Evolutionary conservation across 2,329 filamentous ascomycete species (phyloP).

Genomic region (Curvularia spicifera): DNA sequence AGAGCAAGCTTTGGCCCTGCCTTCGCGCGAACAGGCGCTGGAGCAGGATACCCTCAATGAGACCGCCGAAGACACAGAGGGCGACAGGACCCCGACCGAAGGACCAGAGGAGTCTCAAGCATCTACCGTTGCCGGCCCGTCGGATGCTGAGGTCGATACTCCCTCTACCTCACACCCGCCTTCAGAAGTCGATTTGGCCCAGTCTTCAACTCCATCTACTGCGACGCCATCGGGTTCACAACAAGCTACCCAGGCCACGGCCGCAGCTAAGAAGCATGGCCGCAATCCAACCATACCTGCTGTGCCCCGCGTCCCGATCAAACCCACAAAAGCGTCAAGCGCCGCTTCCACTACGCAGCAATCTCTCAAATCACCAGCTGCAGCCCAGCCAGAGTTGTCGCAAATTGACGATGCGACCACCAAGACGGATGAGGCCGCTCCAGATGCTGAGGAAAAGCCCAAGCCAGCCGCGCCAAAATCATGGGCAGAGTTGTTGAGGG

Average conservation of each 20-base stretch:
- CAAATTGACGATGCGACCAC: constrained; percentile 18
- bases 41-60: constrained; percentile 21
- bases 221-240: constrained; percentile 57
- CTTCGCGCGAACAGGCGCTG: constrained; percentile 52
- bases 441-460: constrained; percentile 42
- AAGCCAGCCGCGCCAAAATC: constrained; percentile 62
- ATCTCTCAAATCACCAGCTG: constrained; percentile 38
- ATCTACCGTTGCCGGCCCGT: constrained; percentile 54
- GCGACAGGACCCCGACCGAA: constrained; percentile 51
- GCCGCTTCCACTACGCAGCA: constrained; percentile 47
- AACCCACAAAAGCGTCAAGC: constrained; percentile 50
- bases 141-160: constrained; percentile 60
- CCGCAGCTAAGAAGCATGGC: constrained; percentile 44
- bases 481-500: constrained; percentile 72
- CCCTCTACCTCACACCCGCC: constrained; percentile 65
- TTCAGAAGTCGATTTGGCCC: constrained; percentile 62
- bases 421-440: constrained; percentile 18
- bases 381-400: constrained; percentile 20
- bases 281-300: constrained; percentile 55
- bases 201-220: constrained; percentile 63
- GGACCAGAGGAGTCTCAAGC: constrained; percentile 50
- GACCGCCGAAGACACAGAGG: constrained; percentile 24
- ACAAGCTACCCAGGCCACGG: constrained; percentile 42
- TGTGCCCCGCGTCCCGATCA: constrained; percentile 61
- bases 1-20: constrained; percentile 57